phyloP scores from a whole-genome alignment of 768 basidiomycete species.

The Boletus speciosus region DNA sequence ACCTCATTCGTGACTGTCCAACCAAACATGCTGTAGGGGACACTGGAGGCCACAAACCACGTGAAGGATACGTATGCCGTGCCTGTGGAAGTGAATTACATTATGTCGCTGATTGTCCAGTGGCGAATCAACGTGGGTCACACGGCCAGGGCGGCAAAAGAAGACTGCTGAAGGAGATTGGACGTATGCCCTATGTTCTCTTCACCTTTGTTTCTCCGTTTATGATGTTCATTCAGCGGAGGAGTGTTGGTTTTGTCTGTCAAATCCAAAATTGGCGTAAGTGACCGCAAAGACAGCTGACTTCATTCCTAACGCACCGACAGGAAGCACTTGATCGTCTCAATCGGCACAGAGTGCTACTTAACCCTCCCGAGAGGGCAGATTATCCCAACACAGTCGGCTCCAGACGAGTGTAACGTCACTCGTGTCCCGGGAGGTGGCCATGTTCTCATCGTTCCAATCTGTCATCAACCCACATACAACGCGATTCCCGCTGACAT shows the following conservation, averaged over 20 bases:
- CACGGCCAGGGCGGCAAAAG: slow-evolving; percentile 34
- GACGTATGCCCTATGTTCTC: slow-evolving; percentile 51
- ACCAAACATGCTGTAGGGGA: slow-evolving; percentile 73
- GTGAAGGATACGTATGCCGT: slow-evolving; percentile 83
- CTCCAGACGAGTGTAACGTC: slow-evolving; percentile 37
- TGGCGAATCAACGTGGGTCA: slow-evolving; percentile 50
- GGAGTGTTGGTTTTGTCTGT: slow-evolving; percentile 98
- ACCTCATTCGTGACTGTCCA: slow-evolving; percentile 88
- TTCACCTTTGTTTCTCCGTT: not conserved
- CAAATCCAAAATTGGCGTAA: slow-evolving; percentile 86
- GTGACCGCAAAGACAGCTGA: slow-evolving; percentile 26
- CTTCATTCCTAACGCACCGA: slow-evolving; percentile 2
- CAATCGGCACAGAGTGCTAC: slow-evolving; percentile 92
- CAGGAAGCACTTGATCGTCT: slow-evolving; percentile 93
- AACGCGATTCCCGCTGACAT: slow-evolving; percentile 78
- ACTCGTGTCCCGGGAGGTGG: slow-evolving; percentile 85
- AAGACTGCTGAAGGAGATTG: slow-evolving; percentile 72
- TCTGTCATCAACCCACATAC: slow-evolving; percentile 90
- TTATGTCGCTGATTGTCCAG: slow-evolving; percentile 83
- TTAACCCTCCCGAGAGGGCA: slow-evolving; percentile 96
- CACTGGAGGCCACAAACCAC: slow-evolving; percentile 80
- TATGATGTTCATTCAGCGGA: slow-evolving; percentile 51
- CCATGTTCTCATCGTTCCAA: slow-evolving; percentile 90
- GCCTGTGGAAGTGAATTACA: slow-evolving; percentile 88
- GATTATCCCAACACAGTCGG: slow-evolving; percentile 75